Evolutionary conservation across 208 protist genomes (phyloP), one percentile per base, ranked within the genome.

Genomic region (Leishmania amazonensis): DNA sequence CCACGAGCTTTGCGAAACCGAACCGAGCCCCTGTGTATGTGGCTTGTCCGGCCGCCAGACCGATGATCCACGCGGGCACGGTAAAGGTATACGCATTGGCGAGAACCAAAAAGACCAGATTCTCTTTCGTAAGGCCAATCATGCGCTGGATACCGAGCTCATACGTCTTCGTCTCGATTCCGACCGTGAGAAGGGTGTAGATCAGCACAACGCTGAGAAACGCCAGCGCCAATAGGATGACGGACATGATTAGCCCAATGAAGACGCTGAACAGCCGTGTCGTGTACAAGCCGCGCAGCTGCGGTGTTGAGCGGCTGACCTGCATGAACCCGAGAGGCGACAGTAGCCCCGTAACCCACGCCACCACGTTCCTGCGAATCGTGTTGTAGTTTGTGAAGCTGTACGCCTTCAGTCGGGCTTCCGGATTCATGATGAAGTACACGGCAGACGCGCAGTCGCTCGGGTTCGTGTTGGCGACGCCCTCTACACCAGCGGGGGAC

Each of bases 91-190:
- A 90, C 28, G 87, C 90, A 72, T 97, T 89, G 7, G 85, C 72
- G 21, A 97, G 70, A 28, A 97, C 84, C 73, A 95, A 78, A 19
- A 89, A 54, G 17, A 94, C 79, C 28, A 96, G 21, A 62, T 90
- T 88, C 47, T 68, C 79, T 28, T 87, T 85, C 31, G 88, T 88
- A 76, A 97, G 93, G 57, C 95, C 95, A 65, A 99, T 76, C 95
- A 99, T 99, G 75, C 98, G 90, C 71, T 98, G 85, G 47, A 99
- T 93, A 73, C 96, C 98, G 31, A 98, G 86, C 81, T 99, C 97
- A 88, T 99, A 99, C n/a, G 91, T 97, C 64, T 96, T 87, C 38
- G 92, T 98, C 42, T 99, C 97, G 5, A 99, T 86, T 68, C 88
- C 92, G 31, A 99, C 91, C 78, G 95, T 99, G 21, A 99, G 89